These are phyloP conservation scores for Sphagnum tenellum DNA, from an alignment of 225 moss, liverwort and hornwort genomes.

Conservation along the genomic window DNA sequence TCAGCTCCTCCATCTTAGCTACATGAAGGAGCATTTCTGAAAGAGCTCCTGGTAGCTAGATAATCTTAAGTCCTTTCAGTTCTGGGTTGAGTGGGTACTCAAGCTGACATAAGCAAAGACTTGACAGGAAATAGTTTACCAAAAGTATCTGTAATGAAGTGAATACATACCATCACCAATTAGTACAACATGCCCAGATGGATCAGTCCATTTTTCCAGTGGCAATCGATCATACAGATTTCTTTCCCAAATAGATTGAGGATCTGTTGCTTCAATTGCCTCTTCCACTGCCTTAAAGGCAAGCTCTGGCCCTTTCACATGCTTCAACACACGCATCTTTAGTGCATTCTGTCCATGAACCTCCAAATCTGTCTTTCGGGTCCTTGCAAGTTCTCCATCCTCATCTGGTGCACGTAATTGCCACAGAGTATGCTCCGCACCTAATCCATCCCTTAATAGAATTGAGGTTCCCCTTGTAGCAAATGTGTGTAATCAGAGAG, in stretches of 20 bases:
- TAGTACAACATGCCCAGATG: slow-evolving; percentile 16
- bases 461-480: no score
- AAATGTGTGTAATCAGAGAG: no score
- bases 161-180: slow-evolving; percentile 36
- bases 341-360: slow-evolving; percentile 13
- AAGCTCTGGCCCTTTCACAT: slow-evolving; percentile 11
- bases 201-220: slow-evolving; percentile 39
- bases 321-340: slow-evolving; percentile 34
- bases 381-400: slow-evolving; percentile 21
- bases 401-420: slow-evolving; percentile 20
- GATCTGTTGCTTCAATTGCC: slow-evolving; percentile 27
- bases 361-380: slow-evolving; percentile 15
- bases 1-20: no score
- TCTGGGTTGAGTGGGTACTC: no score
- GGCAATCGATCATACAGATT: slow-evolving; percentile 30
- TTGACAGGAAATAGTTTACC: background rate
- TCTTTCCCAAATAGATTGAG: slow-evolving; percentile 31
- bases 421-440: slow-evolving; percentile 20
- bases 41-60: background rate
- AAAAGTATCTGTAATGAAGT: slow-evolving; percentile 1
- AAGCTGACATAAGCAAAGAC: no score
- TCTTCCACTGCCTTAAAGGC: slow-evolving; percentile 8
- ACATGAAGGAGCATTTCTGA: background rate
- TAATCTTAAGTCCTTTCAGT: background rate
- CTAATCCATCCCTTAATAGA: slow-evolving; percentile 6